phyloP scores from a whole-genome alignment of 176 grass and related monocot genomes.

The Tillandsia fasciculata region DNA sequence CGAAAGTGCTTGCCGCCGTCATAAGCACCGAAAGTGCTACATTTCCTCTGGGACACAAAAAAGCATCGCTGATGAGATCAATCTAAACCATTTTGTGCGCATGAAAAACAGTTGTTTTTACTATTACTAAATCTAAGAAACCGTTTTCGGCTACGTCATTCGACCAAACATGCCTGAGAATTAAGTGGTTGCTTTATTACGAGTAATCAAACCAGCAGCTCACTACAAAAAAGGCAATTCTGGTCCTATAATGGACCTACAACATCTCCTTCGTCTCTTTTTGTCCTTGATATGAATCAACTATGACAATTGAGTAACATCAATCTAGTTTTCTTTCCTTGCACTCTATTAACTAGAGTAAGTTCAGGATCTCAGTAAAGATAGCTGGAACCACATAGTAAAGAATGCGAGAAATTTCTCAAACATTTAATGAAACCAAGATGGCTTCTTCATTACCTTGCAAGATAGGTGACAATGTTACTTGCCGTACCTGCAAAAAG shows the following conservation, averaged over 20 bases:
- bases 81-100: not conserved
- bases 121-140: not conserved
- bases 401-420: not conserved
- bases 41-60: constrained; percentile 59
- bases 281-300: not conserved
- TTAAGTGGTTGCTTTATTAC: not conserved
- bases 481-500: constrained; percentile 74
- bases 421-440: not conserved
- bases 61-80: not conserved
- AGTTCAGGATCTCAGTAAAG: not conserved
- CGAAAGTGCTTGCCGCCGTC: constrained; percentile 82
- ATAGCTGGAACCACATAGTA: not conserved
- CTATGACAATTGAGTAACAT: not conserved
- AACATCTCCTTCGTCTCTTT: not conserved
- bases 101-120: not conserved
- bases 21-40: constrained; percentile 89
- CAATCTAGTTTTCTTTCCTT: not conserved
- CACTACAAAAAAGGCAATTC: not conserved
- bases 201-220: not conserved
- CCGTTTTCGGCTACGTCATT: no score
- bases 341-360: not conserved
- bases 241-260: not conserved
- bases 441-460: constrained; percentile 43
- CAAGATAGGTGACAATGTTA: constrained; percentile 92
- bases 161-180: no score